phyloP scores from a whole-genome alignment of 2,329 filamentous ascomycete genomes.

The Stemphylium beticola region DNA sequence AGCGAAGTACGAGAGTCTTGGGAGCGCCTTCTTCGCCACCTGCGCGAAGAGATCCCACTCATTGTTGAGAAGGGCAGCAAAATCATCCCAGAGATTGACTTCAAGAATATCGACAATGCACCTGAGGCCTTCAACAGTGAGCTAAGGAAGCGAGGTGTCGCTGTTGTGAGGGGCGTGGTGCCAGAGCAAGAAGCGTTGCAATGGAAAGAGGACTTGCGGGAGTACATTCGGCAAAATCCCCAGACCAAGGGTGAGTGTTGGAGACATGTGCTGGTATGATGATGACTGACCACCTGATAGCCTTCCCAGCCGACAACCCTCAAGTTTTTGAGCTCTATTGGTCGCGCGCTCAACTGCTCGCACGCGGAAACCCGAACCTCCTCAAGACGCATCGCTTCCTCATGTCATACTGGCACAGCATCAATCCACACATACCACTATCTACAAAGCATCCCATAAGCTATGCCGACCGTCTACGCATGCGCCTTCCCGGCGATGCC shows the following conservation, averaged over 20 bases:
- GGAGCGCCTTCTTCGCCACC: constrained; percentile 52
- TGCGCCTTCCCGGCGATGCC: constrained; percentile 62
- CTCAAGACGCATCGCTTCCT: constrained; percentile 56
- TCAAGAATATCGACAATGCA: constrained; percentile 55
- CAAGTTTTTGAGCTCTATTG: constrained; percentile 61
- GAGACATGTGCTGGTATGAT: background rate
- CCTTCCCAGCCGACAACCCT: constrained; percentile 56
- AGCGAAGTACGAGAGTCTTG: constrained; percentile 54
- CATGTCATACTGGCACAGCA: constrained; percentile 57
- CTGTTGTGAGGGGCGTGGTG: constrained; percentile 55
- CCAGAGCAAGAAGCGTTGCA: constrained; percentile 52
- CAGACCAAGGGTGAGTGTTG: constrained; percentile 47
- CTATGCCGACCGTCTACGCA: constrained; percentile 58
- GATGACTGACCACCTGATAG: constrained; percentile 31
- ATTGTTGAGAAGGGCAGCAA: constrained; percentile 52
- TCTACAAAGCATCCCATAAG: constrained; percentile 55
- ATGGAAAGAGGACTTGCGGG: constrained; percentile 53
- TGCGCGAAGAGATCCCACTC: constrained; percentile 54
- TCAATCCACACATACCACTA: constrained; percentile 51
- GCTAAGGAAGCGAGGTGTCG: constrained; percentile 63
- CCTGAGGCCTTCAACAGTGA: constrained; percentile 63
- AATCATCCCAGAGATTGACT: constrained; percentile 56
- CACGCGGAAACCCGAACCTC: constrained; percentile 55
- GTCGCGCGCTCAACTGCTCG: constrained; percentile 55
- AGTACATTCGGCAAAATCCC: constrained; percentile 56